phyloP scores from a whole-genome alignment of 1,284 basidiomycete genomes.

The Puccinia coronata region DNA sequence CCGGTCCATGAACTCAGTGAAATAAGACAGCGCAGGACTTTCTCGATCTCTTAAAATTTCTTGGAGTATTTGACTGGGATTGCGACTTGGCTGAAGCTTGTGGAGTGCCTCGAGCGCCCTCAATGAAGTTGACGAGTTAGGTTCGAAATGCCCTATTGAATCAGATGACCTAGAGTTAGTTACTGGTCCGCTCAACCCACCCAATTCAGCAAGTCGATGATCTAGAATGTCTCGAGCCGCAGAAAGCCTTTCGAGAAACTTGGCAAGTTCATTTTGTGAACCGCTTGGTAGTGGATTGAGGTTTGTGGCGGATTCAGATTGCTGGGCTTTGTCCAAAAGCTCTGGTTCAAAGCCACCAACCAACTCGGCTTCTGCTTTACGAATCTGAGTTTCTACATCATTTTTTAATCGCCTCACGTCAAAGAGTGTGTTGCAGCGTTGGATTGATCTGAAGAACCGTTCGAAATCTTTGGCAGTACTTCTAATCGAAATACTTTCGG shows the following conservation, averaged over 20 bases:
- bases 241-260: conserved; percentile 82
- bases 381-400: conserved; percentile 81
- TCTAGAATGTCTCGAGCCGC: conserved; percentile 83
- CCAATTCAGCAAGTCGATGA: conserved; percentile 75
- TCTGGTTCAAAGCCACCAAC: neutral
- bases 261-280: conserved; percentile 75
- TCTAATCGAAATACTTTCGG: conserved; percentile 54
- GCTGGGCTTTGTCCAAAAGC: conserved; percentile 58
- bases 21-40: conserved; percentile 71
- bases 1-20: conserved; percentile 97
- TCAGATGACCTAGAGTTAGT: conserved; percentile 53
- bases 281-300: conserved; percentile 74
- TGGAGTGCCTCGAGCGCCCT: conserved; percentile 18
- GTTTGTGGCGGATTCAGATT: conserved; percentile 67
- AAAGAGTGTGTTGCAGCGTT: conserved; percentile 73
- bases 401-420: conserved; percentile 87
- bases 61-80: conserved; percentile 33
- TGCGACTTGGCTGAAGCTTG: conserved; percentile 20
- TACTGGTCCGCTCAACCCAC: conserved; percentile 67
- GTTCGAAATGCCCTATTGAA: neutral
- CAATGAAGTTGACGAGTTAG: conserved; percentile 50
- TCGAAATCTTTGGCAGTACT: conserved; percentile 73
- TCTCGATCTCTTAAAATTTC: conserved; percentile 47
- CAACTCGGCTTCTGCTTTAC: conserved; percentile 71
- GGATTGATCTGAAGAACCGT: conserved; percentile 80